Evolutionary conservation across 352 stramenopile genomes (phyloP).

Genomic region (Thalassiosira livingstoniorum): DNA sequence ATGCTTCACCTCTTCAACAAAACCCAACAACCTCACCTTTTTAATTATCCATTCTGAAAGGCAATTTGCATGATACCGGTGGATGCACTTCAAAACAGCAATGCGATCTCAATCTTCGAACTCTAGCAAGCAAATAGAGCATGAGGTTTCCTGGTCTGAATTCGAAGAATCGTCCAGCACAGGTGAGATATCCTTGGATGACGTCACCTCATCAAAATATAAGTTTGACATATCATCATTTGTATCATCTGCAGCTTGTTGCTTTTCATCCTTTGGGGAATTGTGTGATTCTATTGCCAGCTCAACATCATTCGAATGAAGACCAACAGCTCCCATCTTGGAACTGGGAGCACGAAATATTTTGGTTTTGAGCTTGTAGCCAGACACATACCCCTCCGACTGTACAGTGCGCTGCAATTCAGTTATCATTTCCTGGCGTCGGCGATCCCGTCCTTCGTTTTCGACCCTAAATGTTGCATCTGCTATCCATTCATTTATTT

Average conservation of each 20-base stretch:
- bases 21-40: neutral
- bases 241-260: neutral
- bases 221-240: neutral
- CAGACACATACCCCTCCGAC: neutral
- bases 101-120: constrained; percentile 1
- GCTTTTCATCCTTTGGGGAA: neutral
- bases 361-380: constrained; percentile 10
- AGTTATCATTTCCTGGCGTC: neutral
- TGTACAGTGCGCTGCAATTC: neutral
- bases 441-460: neutral
- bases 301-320: too few species aligned
- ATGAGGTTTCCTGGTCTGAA: too few species aligned
- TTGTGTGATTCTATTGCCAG: too few species aligned
- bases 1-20: neutral
- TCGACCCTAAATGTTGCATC: neutral
- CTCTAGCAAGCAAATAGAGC: constrained; percentile 2
- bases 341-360: neutral
- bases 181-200: too few species aligned
- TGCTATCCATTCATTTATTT: constrained; percentile 2
- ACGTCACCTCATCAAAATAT: too few species aligned
- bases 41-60: constrained; percentile 10
- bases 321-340: too few species aligned
- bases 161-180: too few species aligned
- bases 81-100: constrained; percentile 1
- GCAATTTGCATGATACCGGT: constrained; percentile 7